phyloP scores from a whole-genome alignment of 2,329 filamentous ascomycete species.

The Beauveria sp. region DNA sequence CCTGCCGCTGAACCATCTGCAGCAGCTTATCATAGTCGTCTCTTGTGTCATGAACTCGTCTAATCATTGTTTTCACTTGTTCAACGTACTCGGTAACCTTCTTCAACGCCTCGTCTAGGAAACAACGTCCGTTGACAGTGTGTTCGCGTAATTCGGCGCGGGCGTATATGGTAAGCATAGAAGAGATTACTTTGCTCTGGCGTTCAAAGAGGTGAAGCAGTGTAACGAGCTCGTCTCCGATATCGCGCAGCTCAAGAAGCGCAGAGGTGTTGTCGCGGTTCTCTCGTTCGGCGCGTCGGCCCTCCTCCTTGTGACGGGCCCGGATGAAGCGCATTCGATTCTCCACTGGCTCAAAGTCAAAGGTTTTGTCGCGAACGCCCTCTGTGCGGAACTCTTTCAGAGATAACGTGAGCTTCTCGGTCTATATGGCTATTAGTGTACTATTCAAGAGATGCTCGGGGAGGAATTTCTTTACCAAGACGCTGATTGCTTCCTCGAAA shows the following conservation, averaged over 20 bases:
- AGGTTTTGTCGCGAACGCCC: slow-evolving; percentile 41
- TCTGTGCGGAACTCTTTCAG: slow-evolving; percentile 55
- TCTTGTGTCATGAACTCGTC: slow-evolving; percentile 48
- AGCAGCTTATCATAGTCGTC: slow-evolving; percentile 59
- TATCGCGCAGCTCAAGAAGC: slow-evolving; percentile 53
- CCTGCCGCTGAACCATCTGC: slow-evolving; percentile 60
- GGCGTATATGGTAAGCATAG: slow-evolving; percentile 38
- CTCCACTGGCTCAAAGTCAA: slow-evolving; percentile 32
- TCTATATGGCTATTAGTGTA: slow-evolving; percentile 29
- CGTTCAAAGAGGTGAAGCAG: slow-evolving; percentile 50
- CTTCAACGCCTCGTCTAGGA: slow-evolving; percentile 44
- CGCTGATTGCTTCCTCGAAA: slow-evolving; percentile 58
- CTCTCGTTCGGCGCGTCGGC: slow-evolving; percentile 42
- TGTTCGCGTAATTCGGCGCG: slow-evolving; percentile 31
- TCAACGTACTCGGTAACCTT: slow-evolving; percentile 48
- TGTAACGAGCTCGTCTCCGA: slow-evolving; percentile 55
- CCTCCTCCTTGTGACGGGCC: slow-evolving; percentile 31
- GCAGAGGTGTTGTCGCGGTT: slow-evolving; percentile 58
- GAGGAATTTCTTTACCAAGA: slow-evolving; percentile 36
- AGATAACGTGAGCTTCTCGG: slow-evolving; percentile 53
- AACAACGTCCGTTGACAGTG: slow-evolving; percentile 40
- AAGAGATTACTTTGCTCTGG: slow-evolving; percentile 42
- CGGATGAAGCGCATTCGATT: slow-evolving; percentile 32
- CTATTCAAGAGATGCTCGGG: background rate
- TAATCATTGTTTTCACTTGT: slow-evolving; percentile 49